Base-by-base conservation (phyloP, 108 stramenopile genomes). In the Skeletonema menzelii region DNA sequence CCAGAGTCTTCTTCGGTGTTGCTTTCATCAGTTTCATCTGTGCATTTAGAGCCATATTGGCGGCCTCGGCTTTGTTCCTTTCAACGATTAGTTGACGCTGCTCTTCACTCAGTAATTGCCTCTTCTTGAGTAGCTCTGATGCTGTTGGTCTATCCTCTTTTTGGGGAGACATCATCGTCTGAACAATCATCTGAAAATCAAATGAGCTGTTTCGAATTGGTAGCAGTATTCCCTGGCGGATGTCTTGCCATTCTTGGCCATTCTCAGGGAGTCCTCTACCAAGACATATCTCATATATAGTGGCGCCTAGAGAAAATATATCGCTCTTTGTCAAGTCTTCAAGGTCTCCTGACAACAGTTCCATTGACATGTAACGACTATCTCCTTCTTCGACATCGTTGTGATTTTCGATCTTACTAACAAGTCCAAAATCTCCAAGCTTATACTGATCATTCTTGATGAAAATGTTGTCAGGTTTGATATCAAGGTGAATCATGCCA, bases 391-490 rank as follows among this genome's bases (percentile, higher is more conserved):
- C 95, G 0, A 97, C 91, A 44, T 85, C 81, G 28, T 81, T 57
- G 63, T 73, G 70, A 32, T 76, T 73, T 20, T 90, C 87, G 57
- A 88, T 91, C 63, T 82, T 83, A 17, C 85, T 85, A 10, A 93
- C 95, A 46, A 97, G 76, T 20, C 97, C 97, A 76, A 97, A 97
- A 69, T 97, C 97, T 46, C 96, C 97, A 4, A 97, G 75, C 73
- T 97, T 97, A 74, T 87, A 97, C 59, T 87, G 87, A 71, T 92
- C 92, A 27, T 90, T 92, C 82, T 96, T 97, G 56, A 94, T 76
- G 65, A 97, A 97, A 27, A 97, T 94, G 60, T 97, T 97, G 27
- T 93, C 95, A 17, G 97, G 96, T 79, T 97, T 97, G 76, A 97
- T 96, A 82, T 97, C 96, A 57, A 97, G 70, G 84, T 97, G 96